Conservation (phyloP, 257 asterid genomes). For the Gentiana dahurica region DNA sequence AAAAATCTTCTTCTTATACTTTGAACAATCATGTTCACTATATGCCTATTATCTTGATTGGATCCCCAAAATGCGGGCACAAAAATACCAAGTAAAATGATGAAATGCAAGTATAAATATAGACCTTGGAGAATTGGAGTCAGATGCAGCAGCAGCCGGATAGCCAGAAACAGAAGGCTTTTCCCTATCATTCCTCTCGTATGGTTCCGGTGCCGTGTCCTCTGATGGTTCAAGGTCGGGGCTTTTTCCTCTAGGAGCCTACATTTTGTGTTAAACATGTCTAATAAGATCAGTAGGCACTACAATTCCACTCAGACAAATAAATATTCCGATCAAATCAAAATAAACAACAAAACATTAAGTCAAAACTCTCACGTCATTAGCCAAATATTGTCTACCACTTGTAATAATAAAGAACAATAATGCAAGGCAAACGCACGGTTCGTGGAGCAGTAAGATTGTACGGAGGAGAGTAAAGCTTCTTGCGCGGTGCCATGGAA, state of each 20-base stretch:
- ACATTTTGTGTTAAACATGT: conserved; percentile 19
- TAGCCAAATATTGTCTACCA: too few species aligned
- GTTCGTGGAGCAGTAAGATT: conserved; percentile 22
- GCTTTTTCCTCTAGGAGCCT: conserved; percentile 44
- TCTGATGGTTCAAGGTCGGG: conserved; percentile 47
- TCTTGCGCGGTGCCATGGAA: conserved; percentile 32
- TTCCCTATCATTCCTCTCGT: conserved; percentile 27
- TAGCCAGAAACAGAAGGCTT: conserved; percentile 36
- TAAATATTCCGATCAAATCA: neutral
- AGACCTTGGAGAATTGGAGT: conserved; percentile 58
- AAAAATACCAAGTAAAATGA: neutral
- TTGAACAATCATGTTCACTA: too few species aligned
- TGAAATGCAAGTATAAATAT: neutral
- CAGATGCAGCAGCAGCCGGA: conserved; percentile 32
- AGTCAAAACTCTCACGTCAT: neutral
- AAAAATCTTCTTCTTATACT: too few species aligned
- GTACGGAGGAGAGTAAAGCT: conserved; percentile 32
- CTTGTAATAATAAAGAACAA: conserved; percentile 4
- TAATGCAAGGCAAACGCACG: conserved; percentile 33
- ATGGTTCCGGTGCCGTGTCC: conserved; percentile 22
- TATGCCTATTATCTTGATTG: too few species aligned
- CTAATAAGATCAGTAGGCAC: conserved; percentile 11
- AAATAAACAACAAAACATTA: neutral
- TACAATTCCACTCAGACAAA: neutral
- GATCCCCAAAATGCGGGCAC: neutral